Evolutionary conservation across 257 asterid species (phyloP), one percentile per base, ranked within the genome.

Genomic region (Nyctanthes arbortristis): DNA sequence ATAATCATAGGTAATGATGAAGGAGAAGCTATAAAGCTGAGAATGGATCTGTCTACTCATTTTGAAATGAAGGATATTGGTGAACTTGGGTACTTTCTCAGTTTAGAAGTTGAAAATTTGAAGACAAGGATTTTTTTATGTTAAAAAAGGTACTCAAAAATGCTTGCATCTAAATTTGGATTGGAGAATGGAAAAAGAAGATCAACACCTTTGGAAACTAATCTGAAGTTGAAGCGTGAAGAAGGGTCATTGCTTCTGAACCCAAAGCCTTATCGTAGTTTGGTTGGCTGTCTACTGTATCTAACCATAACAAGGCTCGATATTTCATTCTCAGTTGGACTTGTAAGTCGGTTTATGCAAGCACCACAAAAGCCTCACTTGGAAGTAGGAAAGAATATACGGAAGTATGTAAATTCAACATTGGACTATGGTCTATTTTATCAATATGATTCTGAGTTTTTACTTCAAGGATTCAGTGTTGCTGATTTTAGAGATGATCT

Each of bases 21-120:
- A 8, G 3, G 33, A 0, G 68, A 63, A 58, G 72, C 70, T 11
- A 62, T 57, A 0, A 64, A 59, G 10, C 25, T 75, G 2, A 13
- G 30, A 32, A 39, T 14, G 0, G 64, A 75, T 16, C 57, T 75
- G 4, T 68, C n/a, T 0, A 55, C 34, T 14, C 14, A 24, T 2
- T 67, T 75, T 63, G 78, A 79, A 0, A 79, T 75, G 27, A 79
- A 71, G 18, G n/a, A 55, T 2, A 45, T 67, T 30, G 75, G 72
- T 1, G 60, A 37, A 12, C 6, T 72, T 1, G 5, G 7, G 18
- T 33, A 67, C n/a, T 77, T 67, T 54, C 65, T 77, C 8, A 72
- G 75, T 4, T 61, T 77, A 4, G 58, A 72, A 32, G 68, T 72
- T 2, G 28, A 11, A 7, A 61, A 63, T 4, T 1, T 8, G 29